Conservation (phyloP, 1,284 basidiomycete genomes). For the Schizophyllum commune region DNA sequence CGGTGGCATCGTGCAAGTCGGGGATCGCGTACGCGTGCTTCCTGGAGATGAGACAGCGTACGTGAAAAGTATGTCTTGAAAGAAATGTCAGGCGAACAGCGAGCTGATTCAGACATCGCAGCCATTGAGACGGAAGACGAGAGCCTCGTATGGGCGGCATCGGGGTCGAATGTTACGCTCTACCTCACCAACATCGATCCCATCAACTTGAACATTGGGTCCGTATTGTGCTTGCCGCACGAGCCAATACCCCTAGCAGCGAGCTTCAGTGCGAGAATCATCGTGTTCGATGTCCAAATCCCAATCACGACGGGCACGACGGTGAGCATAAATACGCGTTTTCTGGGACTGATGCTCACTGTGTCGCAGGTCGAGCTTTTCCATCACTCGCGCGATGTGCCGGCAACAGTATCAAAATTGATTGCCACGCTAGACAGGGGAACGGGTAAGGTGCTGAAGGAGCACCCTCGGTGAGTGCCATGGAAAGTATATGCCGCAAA, state of each 20-base stretch:
- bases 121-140: slow-evolving; percentile 86
- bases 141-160: slow-evolving; percentile 79
- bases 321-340: slow-evolving; percentile 31
- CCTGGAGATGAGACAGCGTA: slow-evolving; percentile 89
- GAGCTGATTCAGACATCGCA: too few species aligned
- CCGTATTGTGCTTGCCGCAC: slow-evolving; percentile 75
- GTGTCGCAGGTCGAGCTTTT: slow-evolving; percentile 75
- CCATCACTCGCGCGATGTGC: slow-evolving; percentile 90
- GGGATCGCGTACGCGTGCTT: slow-evolving; percentile 79
- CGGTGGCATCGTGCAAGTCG: slow-evolving; percentile 86
- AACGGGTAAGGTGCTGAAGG: slow-evolving; percentile 70
- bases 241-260: slow-evolving; percentile 70
- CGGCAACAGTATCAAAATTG: slow-evolving; percentile 80
- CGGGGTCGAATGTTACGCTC: slow-evolving; percentile 84
- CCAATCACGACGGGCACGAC: slow-evolving; percentile 87
- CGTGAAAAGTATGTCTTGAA: too few species aligned
- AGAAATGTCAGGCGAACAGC: too few species aligned
- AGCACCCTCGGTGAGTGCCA: slow-evolving; percentile 75
- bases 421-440: slow-evolving; percentile 71
- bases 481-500: too few species aligned
- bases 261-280: slow-evolving; percentile 79
- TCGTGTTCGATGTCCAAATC: slow-evolving; percentile 88
- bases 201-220: slow-evolving; percentile 82
- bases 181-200: slow-evolving; percentile 83
- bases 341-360: not conserved